Evolutionary conservation across 495 filamentous ascomycete species (phyloP).

Genomic region (Penicillium canescens): DNA sequence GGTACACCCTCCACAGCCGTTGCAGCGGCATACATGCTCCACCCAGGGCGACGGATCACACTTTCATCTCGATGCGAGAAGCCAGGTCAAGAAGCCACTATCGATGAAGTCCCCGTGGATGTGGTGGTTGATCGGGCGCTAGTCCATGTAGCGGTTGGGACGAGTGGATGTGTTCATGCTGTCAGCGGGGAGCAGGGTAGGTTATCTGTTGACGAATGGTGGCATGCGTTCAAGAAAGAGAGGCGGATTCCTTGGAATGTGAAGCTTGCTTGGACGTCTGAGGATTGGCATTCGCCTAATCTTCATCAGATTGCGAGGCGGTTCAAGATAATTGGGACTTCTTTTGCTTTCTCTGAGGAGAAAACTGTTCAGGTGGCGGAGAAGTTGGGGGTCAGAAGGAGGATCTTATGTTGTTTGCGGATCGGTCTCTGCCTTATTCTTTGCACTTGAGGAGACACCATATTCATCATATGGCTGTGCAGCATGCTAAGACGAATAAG

Average conservation of each 20-base stretch:
- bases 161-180: conserved; percentile 29
- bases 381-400: conserved; percentile 5
- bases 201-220: conserved; percentile 19
- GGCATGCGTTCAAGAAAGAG: conserved; percentile 25
- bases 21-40: conserved; percentile 25
- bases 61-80: conserved; percentile 16
- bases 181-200: conserved; percentile 26
- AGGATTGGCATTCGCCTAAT: conserved; percentile 29
- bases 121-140: conserved; percentile 31
- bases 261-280: conserved; percentile 20
- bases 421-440: conserved; percentile 25
- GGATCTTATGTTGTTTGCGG: conserved; percentile 23
- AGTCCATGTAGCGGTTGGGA: conserved; percentile 23
- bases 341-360: conserved; percentile 27
- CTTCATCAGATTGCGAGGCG: conserved; percentile 24
- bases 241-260: conserved; percentile 26
- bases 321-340: conserved; percentile 32
- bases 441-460: conserved; percentile 22
- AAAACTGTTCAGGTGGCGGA: conserved; percentile 16
- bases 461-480: conserved; percentile 19
- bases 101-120: conserved; percentile 38
- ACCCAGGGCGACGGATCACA: conserved; percentile 22
- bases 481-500: conserved; percentile 20
- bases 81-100: conserved; percentile 24
- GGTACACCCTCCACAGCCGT: conserved; percentile 21